A percentile compares a stretch with the other conserved stretches of the same genome.
phyloP scores from a whole-genome alignment of 176 grass and related monocot genomes.

The Rhynchospora pubera region DNA sequence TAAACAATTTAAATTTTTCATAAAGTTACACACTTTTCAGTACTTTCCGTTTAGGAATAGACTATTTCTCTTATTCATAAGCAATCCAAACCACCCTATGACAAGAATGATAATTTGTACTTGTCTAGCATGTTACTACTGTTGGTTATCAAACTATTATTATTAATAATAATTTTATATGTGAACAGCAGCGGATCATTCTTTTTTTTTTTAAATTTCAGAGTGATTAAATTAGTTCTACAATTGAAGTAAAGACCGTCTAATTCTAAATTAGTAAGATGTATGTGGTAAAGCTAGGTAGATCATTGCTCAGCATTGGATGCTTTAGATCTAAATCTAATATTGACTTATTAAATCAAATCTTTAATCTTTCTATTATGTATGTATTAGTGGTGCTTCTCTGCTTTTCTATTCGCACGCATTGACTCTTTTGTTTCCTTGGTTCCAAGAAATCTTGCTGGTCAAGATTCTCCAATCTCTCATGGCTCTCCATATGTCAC shows the following conservation, averaged over 20 bases:
- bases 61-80: too few species aligned
- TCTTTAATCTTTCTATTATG: background rate
- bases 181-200: background rate
- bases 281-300: background rate
- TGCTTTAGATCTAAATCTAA: background rate
- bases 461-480: background rate
- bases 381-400: too few species aligned
- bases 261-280: background rate
- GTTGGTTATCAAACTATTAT: too few species aligned
- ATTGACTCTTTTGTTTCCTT: background rate
- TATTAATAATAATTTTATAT: background rate
- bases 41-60: too few species aligned
- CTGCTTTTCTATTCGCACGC: background rate
- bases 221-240: background rate
- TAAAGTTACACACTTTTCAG: too few species aligned
- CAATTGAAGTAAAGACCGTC: background rate
- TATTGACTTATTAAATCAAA: background rate
- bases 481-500: too few species aligned
- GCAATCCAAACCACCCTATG: too few species aligned
- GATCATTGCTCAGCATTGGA: background rate
- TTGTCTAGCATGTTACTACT: too few species aligned
- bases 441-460: background rate
- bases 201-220: background rate
- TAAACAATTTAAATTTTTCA: too few species aligned
- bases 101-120: too few species aligned